phyloP scores from a whole-genome alignment of 306 rosid species.

The Malus sieversii region DNA sequence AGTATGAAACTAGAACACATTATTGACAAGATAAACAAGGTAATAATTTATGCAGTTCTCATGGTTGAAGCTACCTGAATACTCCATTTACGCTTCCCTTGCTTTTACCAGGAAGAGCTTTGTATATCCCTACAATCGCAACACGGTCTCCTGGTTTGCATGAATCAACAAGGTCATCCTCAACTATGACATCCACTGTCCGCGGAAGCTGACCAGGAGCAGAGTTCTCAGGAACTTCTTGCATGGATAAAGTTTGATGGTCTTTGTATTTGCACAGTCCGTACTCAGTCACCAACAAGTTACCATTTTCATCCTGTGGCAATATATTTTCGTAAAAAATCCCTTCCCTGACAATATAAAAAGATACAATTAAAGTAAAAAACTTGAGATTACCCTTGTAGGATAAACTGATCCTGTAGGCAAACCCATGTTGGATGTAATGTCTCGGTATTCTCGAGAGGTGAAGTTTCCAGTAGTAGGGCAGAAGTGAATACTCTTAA shows the following conservation, averaged over 20 bases:
- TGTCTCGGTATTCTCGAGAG: slow-evolving; percentile 83
- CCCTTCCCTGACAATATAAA: neutral
- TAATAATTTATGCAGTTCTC: slow-evolving; percentile 1
- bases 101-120: slow-evolving; percentile 87
- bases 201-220: slow-evolving; percentile 99
- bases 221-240: slow-evolving; percentile 97
- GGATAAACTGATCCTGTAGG: slow-evolving; percentile 97
- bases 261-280: slow-evolving; percentile 94
- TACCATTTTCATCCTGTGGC: slow-evolving; percentile 80
- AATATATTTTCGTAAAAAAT: neutral
- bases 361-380: slow-evolving; percentile 11
- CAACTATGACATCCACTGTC: slow-evolving; percentile 81
- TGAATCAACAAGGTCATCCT: slow-evolving; percentile 91
- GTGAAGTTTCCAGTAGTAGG: slow-evolving; percentile 70
- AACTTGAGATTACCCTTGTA: slow-evolving; percentile 73
- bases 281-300: slow-evolving; percentile 86
- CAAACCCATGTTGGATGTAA: slow-evolving; percentile 86
- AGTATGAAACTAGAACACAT: neutral
- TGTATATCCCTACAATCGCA: slow-evolving; percentile 79
- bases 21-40: neutral
- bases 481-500: slow-evolving; percentile 93
- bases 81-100: slow-evolving; percentile 94
- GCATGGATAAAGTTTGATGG: slow-evolving; percentile 90
- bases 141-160: slow-evolving; percentile 99
- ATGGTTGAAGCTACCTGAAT: slow-evolving; percentile 58